Evolutionary conservation across 2,329 filamentous ascomycete genomes (phyloP), one percentile per base, ranked within the genome.

Genomic region (Penicillium paneum): DNA sequence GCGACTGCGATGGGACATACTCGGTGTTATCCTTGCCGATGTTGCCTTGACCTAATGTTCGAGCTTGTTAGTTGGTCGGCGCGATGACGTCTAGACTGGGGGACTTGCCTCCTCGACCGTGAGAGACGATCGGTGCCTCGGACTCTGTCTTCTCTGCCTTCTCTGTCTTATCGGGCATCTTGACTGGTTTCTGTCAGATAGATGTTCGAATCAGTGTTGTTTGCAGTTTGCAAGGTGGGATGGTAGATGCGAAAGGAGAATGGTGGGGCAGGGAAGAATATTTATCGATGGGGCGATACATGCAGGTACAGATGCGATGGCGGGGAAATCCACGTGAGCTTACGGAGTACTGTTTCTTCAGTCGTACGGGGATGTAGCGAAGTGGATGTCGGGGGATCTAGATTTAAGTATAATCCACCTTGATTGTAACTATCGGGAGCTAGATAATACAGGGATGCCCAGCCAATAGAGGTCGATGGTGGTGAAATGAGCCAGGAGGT

Each of bases 21-120:
- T 75, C 64, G 28, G 72, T 77, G 29, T 66, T 47, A 63, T 84
- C 82, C 32, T 72, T 74, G 54, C 79, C 78, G 57, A 84, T 84
- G 68, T 85, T 85, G 58, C 81, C 82, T 57, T 81, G 78, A 60
- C 82, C 82, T 84, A 56, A 41, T 29, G 26, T 32, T 32, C 43
- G 39, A 26, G 15, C 2, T 13, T 38, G 21, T 41, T 24, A 40
- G 19, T 3, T 44, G 36, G 15, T 40, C 11, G 7, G 19, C 8
- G 2, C 34, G 26, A 8, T 5, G 5, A 12, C 17, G 19, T 11
- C 6, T 29, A 17, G 11, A n/a, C 13, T 15, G n/a, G 3, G 8
- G 6, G 3, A 19, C 71, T 55, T 72, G 83, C 82, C 82, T 70
- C 82, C 82, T 59, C 82, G 80, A 55, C 82, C 82, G 60, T 83